Percentiles rank a stretch among this genome's conserved stretches.
Conservation (phyloP, 2,329 filamentous ascomycete species). For the Chaetothyriales sp. region DNA sequence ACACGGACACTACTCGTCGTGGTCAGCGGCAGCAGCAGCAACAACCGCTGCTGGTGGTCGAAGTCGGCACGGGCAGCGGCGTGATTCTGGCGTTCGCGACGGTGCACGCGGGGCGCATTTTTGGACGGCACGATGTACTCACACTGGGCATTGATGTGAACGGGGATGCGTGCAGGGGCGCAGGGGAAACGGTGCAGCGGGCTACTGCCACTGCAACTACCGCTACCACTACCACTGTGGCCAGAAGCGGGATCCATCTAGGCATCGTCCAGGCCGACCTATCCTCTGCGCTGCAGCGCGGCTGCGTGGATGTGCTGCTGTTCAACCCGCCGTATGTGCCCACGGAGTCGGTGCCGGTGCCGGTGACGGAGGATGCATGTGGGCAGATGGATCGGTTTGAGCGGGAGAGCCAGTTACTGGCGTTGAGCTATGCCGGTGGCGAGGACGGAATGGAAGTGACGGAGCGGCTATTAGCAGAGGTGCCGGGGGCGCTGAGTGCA, state of each 20-base stretch:
- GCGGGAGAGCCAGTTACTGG: slow-evolving; percentile 68
- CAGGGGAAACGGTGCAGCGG: slow-evolving; percentile 37
- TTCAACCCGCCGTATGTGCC: slow-evolving; percentile 98
- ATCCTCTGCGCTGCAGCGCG: slow-evolving; percentile 42
- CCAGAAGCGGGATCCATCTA: slow-evolving; percentile 36
- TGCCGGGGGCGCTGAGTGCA: slow-evolving; percentile 50
- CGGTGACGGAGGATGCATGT: background rate
- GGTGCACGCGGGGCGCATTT: slow-evolving; percentile 58
- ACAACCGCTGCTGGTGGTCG: slow-evolving; percentile 47
- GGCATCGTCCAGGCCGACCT: slow-evolving; percentile 61
- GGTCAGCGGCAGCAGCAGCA: background rate
- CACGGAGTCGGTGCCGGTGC: slow-evolving; percentile 41
- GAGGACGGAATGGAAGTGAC: slow-evolving; percentile 89
- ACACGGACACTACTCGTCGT: background rate
- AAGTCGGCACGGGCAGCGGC: slow-evolving; percentile 83
- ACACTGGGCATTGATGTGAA: slow-evolving; percentile 77
- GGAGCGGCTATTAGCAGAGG: slow-evolving; percentile 55
- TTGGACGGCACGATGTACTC: slow-evolving; percentile 57
- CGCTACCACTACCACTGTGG: background rate
- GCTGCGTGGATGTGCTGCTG: slow-evolving; percentile 65
- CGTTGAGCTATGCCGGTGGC: slow-evolving; percentile 80
- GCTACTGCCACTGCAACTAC: slow-evolving; percentile 5
- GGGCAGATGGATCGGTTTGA: slow-evolving; percentile 43
- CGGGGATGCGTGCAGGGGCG: slow-evolving; percentile 64
- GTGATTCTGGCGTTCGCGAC: slow-evolving; percentile 82